These are phyloP conservation scores for Russula abietina DNA, from an alignment of 768 basidiomycete genomes.

Conservation along the genomic window DNA sequence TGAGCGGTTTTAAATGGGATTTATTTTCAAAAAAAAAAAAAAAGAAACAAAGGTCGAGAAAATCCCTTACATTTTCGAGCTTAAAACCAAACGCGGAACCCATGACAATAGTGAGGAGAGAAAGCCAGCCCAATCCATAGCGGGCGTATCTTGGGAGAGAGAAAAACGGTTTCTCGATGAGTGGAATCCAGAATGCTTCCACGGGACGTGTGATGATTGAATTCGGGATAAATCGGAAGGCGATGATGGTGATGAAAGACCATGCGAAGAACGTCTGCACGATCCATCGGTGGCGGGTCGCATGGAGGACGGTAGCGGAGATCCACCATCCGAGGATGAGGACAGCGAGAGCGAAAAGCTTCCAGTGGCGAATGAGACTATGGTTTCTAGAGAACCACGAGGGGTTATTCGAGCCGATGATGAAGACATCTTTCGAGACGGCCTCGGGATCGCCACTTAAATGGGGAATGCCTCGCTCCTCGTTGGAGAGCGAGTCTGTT, in stretches of 20 bases:
- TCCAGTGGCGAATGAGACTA: constrained; percentile 27
- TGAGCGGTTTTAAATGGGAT: constrained; percentile 3
- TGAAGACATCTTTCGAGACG: constrained; percentile 6
- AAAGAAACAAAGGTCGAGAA: background rate
- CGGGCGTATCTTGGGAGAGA: constrained; percentile 44
- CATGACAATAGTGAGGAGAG: constrained; percentile 69
- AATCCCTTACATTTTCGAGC: constrained; percentile 43
- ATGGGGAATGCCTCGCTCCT: constrained; percentile 24
- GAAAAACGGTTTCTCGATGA: constrained; percentile 65
- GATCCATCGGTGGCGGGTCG: constrained; percentile 76
- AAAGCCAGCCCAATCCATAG: constrained; percentile 66
- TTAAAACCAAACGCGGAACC: constrained; percentile 87
- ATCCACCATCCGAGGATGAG: constrained; percentile 86
- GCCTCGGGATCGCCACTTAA: constrained; percentile 7
- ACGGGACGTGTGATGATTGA: constrained; percentile 66
- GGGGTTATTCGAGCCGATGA: constrained; percentile 3
- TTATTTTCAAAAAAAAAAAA: background rate
- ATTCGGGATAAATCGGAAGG: constrained; percentile 77
- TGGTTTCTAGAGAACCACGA: constrained; percentile 23
- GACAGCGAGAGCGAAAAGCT: constrained; percentile 47
- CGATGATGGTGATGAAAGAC: constrained; percentile 73
- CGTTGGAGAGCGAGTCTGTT: constrained; percentile 26
- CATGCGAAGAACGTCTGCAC: constrained; percentile 79
- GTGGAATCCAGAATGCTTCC: constrained; percentile 59
- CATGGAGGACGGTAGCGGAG: constrained; percentile 57